Percentiles rank a stretch among this genome's conserved stretches.
Evolutionary conservation across 176 grass and related monocot genomes (phyloP).

Genomic region (Zizania latifolia): DNA sequence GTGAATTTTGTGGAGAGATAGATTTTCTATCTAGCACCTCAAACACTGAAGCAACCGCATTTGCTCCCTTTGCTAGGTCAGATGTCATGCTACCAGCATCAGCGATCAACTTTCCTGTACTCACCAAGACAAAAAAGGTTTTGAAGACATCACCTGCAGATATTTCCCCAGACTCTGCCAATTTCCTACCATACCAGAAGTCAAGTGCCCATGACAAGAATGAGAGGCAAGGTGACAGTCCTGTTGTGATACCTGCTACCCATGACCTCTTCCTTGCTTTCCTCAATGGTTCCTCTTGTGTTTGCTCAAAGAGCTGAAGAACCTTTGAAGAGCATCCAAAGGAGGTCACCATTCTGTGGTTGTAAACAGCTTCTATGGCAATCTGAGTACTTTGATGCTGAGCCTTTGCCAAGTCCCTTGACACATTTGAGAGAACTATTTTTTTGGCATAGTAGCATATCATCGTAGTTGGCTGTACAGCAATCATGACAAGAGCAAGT

Average conservation of each 20-base stretch:
- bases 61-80: constrained; percentile 91
- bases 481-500: constrained; percentile 98
- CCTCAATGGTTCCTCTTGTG: constrained; percentile 80
- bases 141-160: constrained; percentile 91
- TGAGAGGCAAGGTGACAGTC: constrained; percentile 80
- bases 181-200: constrained; percentile 96
- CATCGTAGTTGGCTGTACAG: constrained; percentile 86
- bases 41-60: constrained; percentile 92
- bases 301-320: constrained; percentile 71
- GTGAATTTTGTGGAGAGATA: constrained; percentile 52
- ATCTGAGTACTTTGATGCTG: constrained; percentile 94
- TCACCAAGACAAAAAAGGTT: constrained; percentile 97
- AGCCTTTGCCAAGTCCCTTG: constrained; percentile 75
- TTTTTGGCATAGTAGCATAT: constrained; percentile 91
- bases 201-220: constrained; percentile 95
- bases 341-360: constrained; percentile 97
- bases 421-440: constrained; percentile 89
- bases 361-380: constrained; percentile 90
- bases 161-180: constrained; percentile 80
- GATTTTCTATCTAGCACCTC: constrained; percentile 91
- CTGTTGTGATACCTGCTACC: constrained; percentile 86
- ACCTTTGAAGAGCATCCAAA: constrained; percentile 77
- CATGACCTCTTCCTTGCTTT: constrained; percentile 81
- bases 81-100: constrained; percentile 99
- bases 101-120: constrained; percentile 94